phyloP scores from a whole-genome alignment of 2,329 filamentous ascomycete species.

The Colletotrichum sp. region DNA sequence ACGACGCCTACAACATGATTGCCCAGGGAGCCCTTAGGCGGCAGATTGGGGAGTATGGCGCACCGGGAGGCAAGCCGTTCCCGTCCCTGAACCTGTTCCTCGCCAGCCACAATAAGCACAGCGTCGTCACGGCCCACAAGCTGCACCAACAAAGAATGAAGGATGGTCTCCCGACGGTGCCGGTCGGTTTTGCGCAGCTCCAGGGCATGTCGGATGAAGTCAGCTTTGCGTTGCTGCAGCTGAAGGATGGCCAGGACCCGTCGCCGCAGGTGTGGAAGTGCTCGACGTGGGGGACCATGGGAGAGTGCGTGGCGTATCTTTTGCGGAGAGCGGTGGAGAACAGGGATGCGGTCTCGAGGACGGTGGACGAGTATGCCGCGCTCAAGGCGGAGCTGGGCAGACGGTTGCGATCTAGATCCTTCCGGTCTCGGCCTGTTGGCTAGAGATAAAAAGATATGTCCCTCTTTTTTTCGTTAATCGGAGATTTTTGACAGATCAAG shows the following conservation, averaged over 20 bases:
- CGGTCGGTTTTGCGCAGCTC: constrained; percentile 40
- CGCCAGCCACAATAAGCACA: constrained; percentile 77
- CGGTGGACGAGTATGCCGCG: constrained; percentile 32
- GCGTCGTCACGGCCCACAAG: constrained; percentile 62
- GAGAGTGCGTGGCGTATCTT: constrained; percentile 31
- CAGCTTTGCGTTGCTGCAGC: constrained; percentile 63
- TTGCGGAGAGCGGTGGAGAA: constrained; percentile 30
- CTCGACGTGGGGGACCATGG: constrained; percentile 31
- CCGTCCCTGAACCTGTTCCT: constrained; percentile 67
- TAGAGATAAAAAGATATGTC: background rate
- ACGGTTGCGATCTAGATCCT: constrained; percentile 28
- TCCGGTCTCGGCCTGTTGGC: background rate
- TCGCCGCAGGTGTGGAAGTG: constrained; percentile 28
- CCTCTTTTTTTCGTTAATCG: background rate
- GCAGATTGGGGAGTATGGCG: constrained; percentile 53
- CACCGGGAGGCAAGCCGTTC: constrained; percentile 53
- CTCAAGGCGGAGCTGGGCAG: constrained; percentile 32
- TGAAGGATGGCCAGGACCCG: background rate
- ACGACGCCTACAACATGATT: constrained; percentile 74
- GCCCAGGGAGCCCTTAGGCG: constrained; percentile 70
- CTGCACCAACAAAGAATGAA: constrained; percentile 58
- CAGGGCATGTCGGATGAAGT: constrained; percentile 90
- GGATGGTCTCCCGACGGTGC: constrained; percentile 43
- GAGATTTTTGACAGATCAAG: background rate
- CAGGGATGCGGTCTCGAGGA: constrained; percentile 36